These are phyloP conservation scores for Collybiopsis confluens DNA, from an alignment of 768 basidiomycete species.

Conservation along the genomic window DNA sequence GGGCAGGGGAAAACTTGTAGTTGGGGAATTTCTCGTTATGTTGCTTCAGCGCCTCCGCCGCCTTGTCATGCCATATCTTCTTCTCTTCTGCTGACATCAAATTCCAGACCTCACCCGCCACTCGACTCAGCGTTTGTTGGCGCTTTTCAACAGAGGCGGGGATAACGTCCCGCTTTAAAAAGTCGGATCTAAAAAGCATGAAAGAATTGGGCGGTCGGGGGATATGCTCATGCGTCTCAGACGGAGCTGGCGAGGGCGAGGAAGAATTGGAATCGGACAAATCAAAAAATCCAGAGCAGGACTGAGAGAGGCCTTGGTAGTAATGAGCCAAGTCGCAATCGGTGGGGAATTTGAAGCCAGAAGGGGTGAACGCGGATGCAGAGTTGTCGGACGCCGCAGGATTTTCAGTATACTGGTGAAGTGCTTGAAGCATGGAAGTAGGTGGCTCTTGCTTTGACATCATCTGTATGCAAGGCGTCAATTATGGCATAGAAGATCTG, in stretches of 20 bases:
- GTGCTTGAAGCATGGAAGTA: background rate
- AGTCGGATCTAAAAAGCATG: conserved; percentile 73
- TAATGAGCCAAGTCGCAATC: background rate
- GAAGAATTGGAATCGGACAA: too few species aligned
- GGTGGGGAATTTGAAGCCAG: background rate
- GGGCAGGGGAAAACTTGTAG: conserved; percentile 58
- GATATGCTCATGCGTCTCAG: conserved; percentile 35
- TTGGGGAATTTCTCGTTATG: conserved; percentile 52
- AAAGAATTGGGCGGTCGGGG: conserved; percentile 82
- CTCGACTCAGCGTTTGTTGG: conserved; percentile 69
- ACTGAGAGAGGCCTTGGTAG: background rate
- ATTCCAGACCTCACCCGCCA: conserved; percentile 70
- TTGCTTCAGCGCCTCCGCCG: conserved; percentile 39
- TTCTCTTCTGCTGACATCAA: conserved; percentile 43
- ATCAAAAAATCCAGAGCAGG: too few species aligned
- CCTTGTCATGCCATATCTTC: conserved; percentile 40
- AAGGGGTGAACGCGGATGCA: background rate
- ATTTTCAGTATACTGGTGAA: background rate
- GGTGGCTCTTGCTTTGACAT: background rate
- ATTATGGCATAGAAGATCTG: too few species aligned
- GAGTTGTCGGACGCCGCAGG: background rate
- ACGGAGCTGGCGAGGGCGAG: conserved; percentile 2
- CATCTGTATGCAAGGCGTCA: background rate
- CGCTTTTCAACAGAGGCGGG: conserved; percentile 51
- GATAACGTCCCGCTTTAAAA: conserved; percentile 46